Evolutionary conservation across 2,329 filamentous ascomycete genomes (phyloP).

Genomic region (Atkinsonella texensis): DNA sequence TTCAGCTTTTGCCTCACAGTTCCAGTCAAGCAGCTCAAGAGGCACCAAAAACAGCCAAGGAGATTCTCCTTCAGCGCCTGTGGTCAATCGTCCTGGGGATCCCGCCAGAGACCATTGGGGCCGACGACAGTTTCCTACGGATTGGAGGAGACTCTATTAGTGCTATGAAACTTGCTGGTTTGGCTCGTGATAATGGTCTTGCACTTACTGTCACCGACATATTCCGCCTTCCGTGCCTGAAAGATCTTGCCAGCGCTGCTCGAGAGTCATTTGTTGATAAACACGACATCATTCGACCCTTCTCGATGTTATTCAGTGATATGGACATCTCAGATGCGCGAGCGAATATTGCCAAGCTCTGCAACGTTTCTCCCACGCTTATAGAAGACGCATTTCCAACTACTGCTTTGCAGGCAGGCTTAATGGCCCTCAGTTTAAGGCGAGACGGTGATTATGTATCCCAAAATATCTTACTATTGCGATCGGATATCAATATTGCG

Average conservation of each 20-base stretch:
- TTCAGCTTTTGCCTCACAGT: constrained; percentile 1
- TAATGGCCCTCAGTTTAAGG: constrained; percentile 2
- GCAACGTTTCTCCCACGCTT: not conserved
- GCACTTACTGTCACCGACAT: constrained; percentile 27
- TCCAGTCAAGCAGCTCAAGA: not conserved
- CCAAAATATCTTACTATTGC: not conserved
- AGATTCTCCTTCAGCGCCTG: constrained; percentile 5
- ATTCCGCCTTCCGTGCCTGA: constrained; percentile 15
- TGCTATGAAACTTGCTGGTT: constrained; percentile 24
- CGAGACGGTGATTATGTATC: constrained; percentile 3
- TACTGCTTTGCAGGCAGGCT: constrained; percentile 5
- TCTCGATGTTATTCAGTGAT: not conserved
- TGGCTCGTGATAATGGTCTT: constrained; percentile 21
- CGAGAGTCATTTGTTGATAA: not conserved
- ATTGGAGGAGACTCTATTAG: constrained; percentile 8
- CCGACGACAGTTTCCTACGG: constrained; percentile 6
- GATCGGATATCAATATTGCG: not conserved
- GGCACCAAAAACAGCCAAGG: not conserved
- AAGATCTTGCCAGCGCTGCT: not conserved
- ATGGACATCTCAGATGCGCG: not conserved
- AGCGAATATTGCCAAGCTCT: not conserved
- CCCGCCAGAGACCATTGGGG: constrained; percentile 3
- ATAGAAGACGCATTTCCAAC: constrained; percentile 4
- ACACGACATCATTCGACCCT: not conserved
- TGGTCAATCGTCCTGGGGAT: constrained; percentile 7